Conservation (phyloP, 371 early-diverging fungal species). For the Conidiobolus incongruus region DNA sequence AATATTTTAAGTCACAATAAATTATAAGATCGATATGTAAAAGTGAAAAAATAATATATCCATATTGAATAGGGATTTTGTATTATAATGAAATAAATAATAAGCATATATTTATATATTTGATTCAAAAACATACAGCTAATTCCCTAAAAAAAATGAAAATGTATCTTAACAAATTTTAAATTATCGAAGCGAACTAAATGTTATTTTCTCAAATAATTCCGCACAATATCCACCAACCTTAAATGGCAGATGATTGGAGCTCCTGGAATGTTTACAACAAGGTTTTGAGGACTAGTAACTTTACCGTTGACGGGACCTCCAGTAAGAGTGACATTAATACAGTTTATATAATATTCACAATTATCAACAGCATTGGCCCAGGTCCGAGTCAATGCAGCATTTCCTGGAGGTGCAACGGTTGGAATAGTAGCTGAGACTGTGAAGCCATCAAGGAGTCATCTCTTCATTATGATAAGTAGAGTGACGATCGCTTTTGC, state of each 20-base stretch:
- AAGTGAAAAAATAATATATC: too few relatives aligned
- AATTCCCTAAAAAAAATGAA: too few relatives aligned
- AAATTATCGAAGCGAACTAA: neutral
- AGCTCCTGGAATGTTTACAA: slow-evolving; percentile 3
- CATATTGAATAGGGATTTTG: too few relatives aligned
- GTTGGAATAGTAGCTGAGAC: neutral
- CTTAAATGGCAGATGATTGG: neutral
- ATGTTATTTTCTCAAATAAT: neutral
- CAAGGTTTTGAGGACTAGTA: slow-evolving; percentile 1
- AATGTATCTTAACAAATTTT: too few relatives aligned
- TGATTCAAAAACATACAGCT: too few relatives aligned
- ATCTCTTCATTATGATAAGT: neutral
- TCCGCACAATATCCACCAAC: neutral
- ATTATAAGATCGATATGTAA: too few relatives aligned
- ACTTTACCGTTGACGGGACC: neutral
- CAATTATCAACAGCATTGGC: slow-evolving; percentile 28
- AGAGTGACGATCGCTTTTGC: slow-evolving; percentile 13
- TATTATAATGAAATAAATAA: too few relatives aligned
- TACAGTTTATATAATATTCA: too few relatives aligned
- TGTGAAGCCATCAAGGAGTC: neutral
- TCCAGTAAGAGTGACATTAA: slow-evolving; percentile 21
- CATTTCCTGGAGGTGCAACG: neutral
- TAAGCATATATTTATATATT: too few relatives aligned
- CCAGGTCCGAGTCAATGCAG: slow-evolving; percentile 38
- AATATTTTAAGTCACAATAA: too few relatives aligned